These are phyloP conservation scores for Pichia sp. DNA, from an alignment of 1,139 yeast genomes.

Conservation along the genomic window DNA sequence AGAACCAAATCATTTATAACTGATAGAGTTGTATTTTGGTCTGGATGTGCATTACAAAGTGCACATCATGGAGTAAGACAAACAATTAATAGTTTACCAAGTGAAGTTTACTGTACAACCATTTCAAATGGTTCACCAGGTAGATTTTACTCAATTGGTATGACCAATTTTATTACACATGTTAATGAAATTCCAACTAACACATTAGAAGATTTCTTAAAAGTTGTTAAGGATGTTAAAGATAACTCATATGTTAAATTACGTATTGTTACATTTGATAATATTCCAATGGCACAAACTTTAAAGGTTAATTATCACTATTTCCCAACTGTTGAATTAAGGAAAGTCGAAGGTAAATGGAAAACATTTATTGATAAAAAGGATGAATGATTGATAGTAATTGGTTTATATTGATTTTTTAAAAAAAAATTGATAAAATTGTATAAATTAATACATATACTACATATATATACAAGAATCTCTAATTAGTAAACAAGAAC, in stretches of 20 bases:
- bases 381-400: too few species aligned
- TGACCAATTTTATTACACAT: constrained; percentile 83
- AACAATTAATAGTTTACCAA: constrained; percentile 71
- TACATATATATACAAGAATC: too few species aligned
- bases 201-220: constrained; percentile 58
- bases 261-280: constrained; percentile 77
- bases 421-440: too few species aligned
- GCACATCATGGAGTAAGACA: constrained; percentile 73
- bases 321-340: constrained; percentile 70
- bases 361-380: constrained; percentile 8
- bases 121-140: constrained; percentile 82
- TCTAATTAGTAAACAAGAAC: too few species aligned
- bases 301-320: constrained; percentile 86
- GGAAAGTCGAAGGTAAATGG: constrained; percentile 16
- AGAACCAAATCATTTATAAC: constrained; percentile 55
- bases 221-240: constrained; percentile 51
- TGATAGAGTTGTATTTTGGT: constrained; percentile 66
- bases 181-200: constrained; percentile 74
- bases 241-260: constrained; percentile 78
- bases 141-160: constrained; percentile 70
- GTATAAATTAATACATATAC: too few species aligned
- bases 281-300: constrained; percentile 78
- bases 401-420: too few species aligned
- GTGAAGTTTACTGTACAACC: constrained; percentile 71
- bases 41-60: constrained; percentile 65